Evolutionary conservation across 2,329 filamentous ascomycete species (phyloP), one percentile per base, ranked within the genome.

Genomic region (Zalaria sp.): DNA sequence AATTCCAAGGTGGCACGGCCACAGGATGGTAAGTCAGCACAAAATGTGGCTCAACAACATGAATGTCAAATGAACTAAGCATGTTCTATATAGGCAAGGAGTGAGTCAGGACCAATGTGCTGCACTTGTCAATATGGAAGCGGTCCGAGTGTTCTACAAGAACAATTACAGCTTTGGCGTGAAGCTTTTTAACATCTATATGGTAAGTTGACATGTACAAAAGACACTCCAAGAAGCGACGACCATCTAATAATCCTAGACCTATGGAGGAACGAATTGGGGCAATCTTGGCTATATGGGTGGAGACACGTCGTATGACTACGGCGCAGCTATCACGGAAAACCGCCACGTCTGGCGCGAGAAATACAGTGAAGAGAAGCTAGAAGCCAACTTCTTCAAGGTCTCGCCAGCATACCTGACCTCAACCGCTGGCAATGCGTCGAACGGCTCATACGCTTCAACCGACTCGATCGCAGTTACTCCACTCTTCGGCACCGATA

Each of bases 191-290:
- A 85, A 77, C 47, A 49, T 84, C 0, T 85, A 84, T 55, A 85
- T 85, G 81, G 39, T 40, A 18, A 18, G 2, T 18, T 18, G 18
- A 18, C 18, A 18, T 18, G 18, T 18, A 2, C 18, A 2, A 2
- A 18, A 18, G 18, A 2, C 18, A 18, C 18, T 18, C 2, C 18
- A 18, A 18, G 18, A 18, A 18, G 18, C 18, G 18, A 18, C 18
- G 18, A 18, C 18, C 18, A 18, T 18, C 18, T 18, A 18, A 18
- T 18, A 18, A 18, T 18, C 18, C 18, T 18, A 18, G 18, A 78
- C 72, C 1, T 83, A 72, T 49, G 84, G 84, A 8, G 84, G 83
- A 4, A 88, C 83, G 0, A 91, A 89, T 55, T 89, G 83, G 84
- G 83, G 83, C 0, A 88, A 86, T 47, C 59, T 85, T 4, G 81